Base-by-base conservation (phyloP, 768 basidiomycete species). In the Fistulinella prunicolor region DNA sequence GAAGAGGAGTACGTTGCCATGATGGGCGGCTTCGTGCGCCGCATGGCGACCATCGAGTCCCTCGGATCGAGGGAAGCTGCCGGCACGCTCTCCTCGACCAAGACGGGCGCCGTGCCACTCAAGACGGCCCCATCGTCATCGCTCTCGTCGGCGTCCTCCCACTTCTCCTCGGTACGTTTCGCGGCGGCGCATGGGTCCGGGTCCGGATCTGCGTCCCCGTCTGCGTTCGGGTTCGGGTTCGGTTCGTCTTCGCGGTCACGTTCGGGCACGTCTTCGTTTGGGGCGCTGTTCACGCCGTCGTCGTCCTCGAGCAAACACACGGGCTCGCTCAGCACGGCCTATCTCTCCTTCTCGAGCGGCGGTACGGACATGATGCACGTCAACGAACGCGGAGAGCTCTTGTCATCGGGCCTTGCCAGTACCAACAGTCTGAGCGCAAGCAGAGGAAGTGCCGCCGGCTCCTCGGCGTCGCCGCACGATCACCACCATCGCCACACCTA, bases 31-130 rank as follows among this genome's bases (percentile, higher is more conserved):
- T 78, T 73, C 56, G 75, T 89, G 37, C 73, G 77, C 43, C 83
- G 88, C 32, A 88, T 90, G 87, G 82, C 86, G 17, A 89, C 88
- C 23, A 89, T 89, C 51, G 86, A 89, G 62, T 82, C 80, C 36
- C 73, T 89, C 63, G 86, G 85, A 34, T 85, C 83, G 16, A 75
- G 78, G 42, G 87, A 90, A 57, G 63, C 51, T 29, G 51, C 50
- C 12, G 38, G 55, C 32, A 56, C 56, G 34, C 71, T 41, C 64
- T 66, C 56, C 64, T 65, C 56, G 38, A 44, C 54, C 21, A 70
- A 29, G 66, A 61, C 32, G 69, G 57, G 62, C 53, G 64, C 61
- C 19, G 63, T 54, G 55, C 42, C 69, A 47, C 53, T 28, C 30
- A 32, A 14, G 30, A 32, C 30, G 30, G 30, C 13, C 30, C 7